Percentiles rank a stretch among this genome's conserved stretches.
These are phyloP conservation scores for Collybiopsis confluens DNA, from an alignment of 768 basidiomycete genomes.

Conservation along the genomic window DNA sequence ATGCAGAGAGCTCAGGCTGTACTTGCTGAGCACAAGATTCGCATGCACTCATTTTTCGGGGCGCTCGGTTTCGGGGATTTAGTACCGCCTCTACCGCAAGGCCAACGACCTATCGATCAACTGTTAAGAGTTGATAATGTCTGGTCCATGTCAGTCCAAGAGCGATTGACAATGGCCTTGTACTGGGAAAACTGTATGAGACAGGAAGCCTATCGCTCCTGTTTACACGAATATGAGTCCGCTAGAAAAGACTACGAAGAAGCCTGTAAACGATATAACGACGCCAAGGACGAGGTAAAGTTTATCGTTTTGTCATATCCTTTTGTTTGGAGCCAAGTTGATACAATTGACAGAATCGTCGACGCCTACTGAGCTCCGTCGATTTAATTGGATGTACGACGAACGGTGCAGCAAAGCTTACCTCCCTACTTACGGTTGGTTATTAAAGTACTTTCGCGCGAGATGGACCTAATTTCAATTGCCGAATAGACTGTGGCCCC, in stretches of 20 bases:
- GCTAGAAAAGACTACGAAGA: slow-evolving; percentile 37
- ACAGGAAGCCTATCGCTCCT: slow-evolving; percentile 20
- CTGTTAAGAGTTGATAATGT: slow-evolving; percentile 35
- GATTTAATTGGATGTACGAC: slow-evolving; percentile 78
- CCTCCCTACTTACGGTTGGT: slow-evolving; percentile 50
- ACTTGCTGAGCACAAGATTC: background rate
- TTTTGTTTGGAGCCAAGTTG: no score
- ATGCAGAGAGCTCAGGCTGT: slow-evolving; percentile 6
- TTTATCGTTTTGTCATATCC: background rate
- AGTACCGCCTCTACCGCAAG: slow-evolving; percentile 34
- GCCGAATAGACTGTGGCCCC: slow-evolving; percentile 48
- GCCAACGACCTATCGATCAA: slow-evolving; percentile 30
- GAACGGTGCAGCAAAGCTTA: slow-evolving; percentile 69
- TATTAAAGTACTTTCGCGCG: background rate
- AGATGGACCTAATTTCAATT: background rate
- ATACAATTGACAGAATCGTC: slow-evolving; percentile 59
- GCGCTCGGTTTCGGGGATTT: slow-evolving; percentile 26
- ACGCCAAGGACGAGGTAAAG: slow-evolving; percentile 50
- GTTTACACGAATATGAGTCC: slow-evolving; percentile 37
- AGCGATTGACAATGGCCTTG: slow-evolving; percentile 39
- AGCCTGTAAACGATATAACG: slow-evolving; percentile 28
- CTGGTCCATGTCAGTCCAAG: slow-evolving; percentile 53
- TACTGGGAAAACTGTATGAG: slow-evolving; percentile 47
- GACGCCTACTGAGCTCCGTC: slow-evolving; percentile 45
- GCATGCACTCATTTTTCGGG: slow-evolving; percentile 28